Percentiles rank a stretch among this genome's conserved stretches.
phyloP scores from a whole-genome alignment of 1,139 yeast genomes.

The Eremothecium cymbalariae region DNA sequence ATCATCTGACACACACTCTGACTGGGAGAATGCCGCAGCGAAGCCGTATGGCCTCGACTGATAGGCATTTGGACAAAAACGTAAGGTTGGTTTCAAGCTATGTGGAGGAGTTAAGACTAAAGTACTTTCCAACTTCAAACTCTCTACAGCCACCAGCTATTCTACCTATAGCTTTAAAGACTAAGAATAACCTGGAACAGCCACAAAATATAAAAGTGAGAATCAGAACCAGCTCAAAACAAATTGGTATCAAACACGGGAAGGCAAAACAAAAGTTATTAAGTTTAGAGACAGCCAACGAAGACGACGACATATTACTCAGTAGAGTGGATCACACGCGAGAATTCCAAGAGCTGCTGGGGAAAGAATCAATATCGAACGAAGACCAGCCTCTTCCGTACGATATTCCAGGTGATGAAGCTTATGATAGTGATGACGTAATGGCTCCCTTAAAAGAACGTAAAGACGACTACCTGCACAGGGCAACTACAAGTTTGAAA shows the following conservation, averaged over 20 bases:
- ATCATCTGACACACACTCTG: slow-evolving; percentile 3
- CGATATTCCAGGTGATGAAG: slow-evolving; percentile 33
- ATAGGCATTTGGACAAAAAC: slow-evolving; percentile 18
- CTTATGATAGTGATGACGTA: slow-evolving; percentile 31
- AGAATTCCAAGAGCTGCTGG: slow-evolving; percentile 28
- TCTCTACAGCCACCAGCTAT: slow-evolving; percentile 31
- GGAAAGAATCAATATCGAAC: slow-evolving; percentile 13
- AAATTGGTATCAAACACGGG: slow-evolving; percentile 33
- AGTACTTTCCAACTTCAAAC: slow-evolving; percentile 29
- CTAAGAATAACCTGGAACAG: slow-evolving; percentile 28
- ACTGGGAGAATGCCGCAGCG: slow-evolving; percentile 6
- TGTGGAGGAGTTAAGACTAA: slow-evolving; percentile 30
- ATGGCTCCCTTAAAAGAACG: slow-evolving; percentile 30
- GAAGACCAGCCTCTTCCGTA: slow-evolving; percentile 21
- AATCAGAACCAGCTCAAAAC: slow-evolving; percentile 31
- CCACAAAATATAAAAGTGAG: slow-evolving; percentile 31
- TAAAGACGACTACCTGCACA: slow-evolving; percentile 6
- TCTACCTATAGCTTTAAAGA: slow-evolving; percentile 28
- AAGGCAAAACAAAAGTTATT: slow-evolving; percentile 30
- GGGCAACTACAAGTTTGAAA: slow-evolving; percentile 9
- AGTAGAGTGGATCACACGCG: slow-evolving; percentile 27
- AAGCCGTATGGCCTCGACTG: neutral
- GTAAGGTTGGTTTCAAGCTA: slow-evolving; percentile 29
- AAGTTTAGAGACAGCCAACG: slow-evolving; percentile 29
- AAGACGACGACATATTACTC: slow-evolving; percentile 18